These are phyloP conservation scores for Isabelozyma rhagii DNA, from an alignment of 805 yeast genomes.

Conservation along the genomic window DNA sequence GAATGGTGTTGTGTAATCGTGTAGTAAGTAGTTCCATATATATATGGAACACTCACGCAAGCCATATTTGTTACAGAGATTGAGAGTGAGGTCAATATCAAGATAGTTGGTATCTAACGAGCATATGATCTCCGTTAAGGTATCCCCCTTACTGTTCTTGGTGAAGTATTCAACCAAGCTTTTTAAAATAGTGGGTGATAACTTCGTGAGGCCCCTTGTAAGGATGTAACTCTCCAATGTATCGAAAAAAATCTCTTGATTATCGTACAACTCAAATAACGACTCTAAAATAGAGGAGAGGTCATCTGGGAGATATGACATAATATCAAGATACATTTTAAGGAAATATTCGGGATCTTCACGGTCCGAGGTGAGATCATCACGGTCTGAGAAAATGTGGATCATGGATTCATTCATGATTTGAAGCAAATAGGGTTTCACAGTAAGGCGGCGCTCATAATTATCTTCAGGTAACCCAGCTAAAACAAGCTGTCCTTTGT, in stretches of 20 bases:
- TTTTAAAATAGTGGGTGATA: conserved; percentile 66
- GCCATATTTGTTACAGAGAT: conserved; percentile 52
- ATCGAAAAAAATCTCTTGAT: conserved; percentile 45
- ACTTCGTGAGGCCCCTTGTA: conserved; percentile 37
- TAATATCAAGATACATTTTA: conserved; percentile 10
- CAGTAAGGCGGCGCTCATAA: conserved; percentile 41
- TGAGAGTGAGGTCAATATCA: conserved; percentile 75
- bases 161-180: conserved; percentile 55
- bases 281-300: conserved; percentile 13
- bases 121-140: conserved; percentile 67
- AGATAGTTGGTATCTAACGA: conserved; percentile 61
- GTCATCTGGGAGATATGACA: conserved; percentile 4
- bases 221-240: conserved; percentile 51
- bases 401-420: conserved; percentile 53
- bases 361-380: background rate
- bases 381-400: conserved; percentile 30
- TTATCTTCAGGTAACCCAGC: conserved; percentile 55
- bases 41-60: conserved; percentile 63
- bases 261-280: conserved; percentile 24
- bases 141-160: conserved; percentile 36
- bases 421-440: conserved; percentile 53
- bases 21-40: conserved; percentile 67
- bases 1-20: conserved; percentile 73
- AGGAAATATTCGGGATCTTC: conserved; percentile 21
- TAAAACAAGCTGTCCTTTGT: conserved; percentile 46